A percentile compares a stretch with the other conserved stretches of the same genome.
These are phyloP conservation scores for Apiotrichum domesticum DNA, from an alignment of 1,284 basidiomycete species.

Conservation along the genomic window DNA sequence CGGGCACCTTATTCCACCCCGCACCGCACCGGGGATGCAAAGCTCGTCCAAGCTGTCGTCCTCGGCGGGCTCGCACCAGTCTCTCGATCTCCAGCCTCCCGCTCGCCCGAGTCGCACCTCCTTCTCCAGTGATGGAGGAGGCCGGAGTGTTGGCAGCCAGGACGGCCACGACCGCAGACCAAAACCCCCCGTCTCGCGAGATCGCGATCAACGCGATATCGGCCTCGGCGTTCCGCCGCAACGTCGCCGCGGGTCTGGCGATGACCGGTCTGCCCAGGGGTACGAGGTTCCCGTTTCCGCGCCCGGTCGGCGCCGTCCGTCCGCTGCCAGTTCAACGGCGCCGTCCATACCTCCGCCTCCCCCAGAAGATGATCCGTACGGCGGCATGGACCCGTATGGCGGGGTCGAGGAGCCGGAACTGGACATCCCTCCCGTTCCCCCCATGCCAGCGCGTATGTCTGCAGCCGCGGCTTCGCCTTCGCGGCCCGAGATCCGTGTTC, in stretches of 20 bases:
- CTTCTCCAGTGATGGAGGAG: not conserved
- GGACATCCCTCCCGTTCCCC: not conserved
- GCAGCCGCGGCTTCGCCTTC: not conserved
- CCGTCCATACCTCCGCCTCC: no score
- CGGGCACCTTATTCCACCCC: not conserved
- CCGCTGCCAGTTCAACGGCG: no score
- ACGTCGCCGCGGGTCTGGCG: not conserved
- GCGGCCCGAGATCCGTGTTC: not conserved
- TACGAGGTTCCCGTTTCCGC: no score
- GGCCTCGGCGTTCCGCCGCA: conserved; percentile 1
- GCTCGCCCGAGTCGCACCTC: not conserved
- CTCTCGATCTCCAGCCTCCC: not conserved
- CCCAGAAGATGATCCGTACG: conserved; percentile 5
- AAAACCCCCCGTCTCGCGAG: not conserved
- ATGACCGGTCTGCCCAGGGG: not conserved
- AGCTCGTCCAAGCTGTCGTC: not conserved
- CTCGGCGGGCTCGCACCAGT: not conserved
- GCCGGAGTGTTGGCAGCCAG: not conserved
- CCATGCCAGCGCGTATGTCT: no score
- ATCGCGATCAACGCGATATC: not conserved
- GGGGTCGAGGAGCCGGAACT: not conserved
- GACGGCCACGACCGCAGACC: not conserved
- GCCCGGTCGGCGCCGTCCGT: not conserved
- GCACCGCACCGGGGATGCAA: not conserved
- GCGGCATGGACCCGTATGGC: not conserved